Evolutionary conservation across 495 filamentous ascomycete genomes (phyloP).

Genomic region (Corynascus novoguineensis): DNA sequence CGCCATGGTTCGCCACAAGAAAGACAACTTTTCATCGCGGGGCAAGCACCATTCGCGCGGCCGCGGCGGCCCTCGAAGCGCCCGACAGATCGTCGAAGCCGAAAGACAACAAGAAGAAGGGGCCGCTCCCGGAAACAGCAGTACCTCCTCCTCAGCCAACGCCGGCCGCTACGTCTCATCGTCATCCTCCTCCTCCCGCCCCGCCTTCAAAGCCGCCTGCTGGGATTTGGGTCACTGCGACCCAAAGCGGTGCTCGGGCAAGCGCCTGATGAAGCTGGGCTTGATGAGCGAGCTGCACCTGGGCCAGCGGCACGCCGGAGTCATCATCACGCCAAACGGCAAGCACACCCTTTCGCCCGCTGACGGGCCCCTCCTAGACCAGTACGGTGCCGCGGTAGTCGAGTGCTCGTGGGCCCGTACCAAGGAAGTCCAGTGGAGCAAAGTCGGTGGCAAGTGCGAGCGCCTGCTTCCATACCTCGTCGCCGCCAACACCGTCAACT

Average conservation of each 20-base stretch:
- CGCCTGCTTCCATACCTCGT: conserved; percentile 90
- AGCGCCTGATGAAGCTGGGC: conserved; percentile 83
- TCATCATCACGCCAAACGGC: conserved; percentile 91
- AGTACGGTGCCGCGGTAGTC: conserved; percentile 89
- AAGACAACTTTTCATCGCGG: conserved; percentile 67
- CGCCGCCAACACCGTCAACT: conserved; percentile 95
- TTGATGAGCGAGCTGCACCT: conserved; percentile 90
- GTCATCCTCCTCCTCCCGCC: conserved; percentile 39
- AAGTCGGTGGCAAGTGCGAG: conserved; percentile 94
- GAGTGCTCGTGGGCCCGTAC: conserved; percentile 96
- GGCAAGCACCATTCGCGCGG: conserved; percentile 61
- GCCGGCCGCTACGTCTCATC: conserved; percentile 38
- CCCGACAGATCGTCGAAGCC: conserved; percentile 19
- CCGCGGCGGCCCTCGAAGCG: conserved; percentile 33
- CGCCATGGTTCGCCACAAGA: conserved; percentile 87
- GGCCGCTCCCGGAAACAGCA: conserved; percentile 30
- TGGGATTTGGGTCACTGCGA: conserved; percentile 98
- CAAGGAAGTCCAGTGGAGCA: conserved; percentile 80
- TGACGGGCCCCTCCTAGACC: conserved; percentile 72
- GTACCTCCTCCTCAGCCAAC: neutral
- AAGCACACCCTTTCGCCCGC: conserved; percentile 76
- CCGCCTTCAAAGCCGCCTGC: conserved; percentile 84
- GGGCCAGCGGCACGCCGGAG: conserved; percentile 82
- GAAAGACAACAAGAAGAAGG: conserved; percentile 25
- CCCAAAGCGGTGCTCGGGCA: conserved; percentile 93